phyloP scores from a whole-genome alignment of 83 land plant species.

The Picea mariana region DNA sequence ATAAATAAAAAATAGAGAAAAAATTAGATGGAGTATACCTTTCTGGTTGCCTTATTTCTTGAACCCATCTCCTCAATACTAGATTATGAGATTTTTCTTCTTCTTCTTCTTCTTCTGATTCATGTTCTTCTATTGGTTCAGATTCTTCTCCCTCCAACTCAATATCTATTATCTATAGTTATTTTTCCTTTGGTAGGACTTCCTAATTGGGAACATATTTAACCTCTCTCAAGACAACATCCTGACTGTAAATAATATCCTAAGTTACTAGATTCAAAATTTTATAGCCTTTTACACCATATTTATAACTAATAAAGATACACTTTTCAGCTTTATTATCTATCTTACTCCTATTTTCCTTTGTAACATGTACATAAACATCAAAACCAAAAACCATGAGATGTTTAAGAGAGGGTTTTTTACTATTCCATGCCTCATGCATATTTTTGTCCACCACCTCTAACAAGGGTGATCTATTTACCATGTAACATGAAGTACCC shows the following conservation, averaged over 20 bases:
- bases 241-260: not conserved
- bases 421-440: not conserved
- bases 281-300: not conserved
- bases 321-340: not conserved
- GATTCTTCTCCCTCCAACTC: not conserved
- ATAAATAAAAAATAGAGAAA: too few relatives aligned
- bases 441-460: not conserved
- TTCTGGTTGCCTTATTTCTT: too few relatives aligned
- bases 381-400: not conserved
- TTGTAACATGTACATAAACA: slow-evolving; percentile 1
- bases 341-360: not conserved
- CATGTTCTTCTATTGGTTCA: too few relatives aligned
- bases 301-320: not conserved
- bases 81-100: too few relatives aligned
- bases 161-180: not conserved
- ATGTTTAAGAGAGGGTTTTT: not conserved
- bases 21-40: too few relatives aligned
- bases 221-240: not conserved
- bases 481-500: not conserved
- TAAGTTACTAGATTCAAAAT: not conserved
- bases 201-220: not conserved
- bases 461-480: not conserved
- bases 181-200: not conserved
- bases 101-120: too few relatives aligned
- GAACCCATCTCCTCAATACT: too few relatives aligned